Base-by-base conservation (phyloP, 495 filamentous ascomycete genomes). In the Xylaria telfairii region DNA sequence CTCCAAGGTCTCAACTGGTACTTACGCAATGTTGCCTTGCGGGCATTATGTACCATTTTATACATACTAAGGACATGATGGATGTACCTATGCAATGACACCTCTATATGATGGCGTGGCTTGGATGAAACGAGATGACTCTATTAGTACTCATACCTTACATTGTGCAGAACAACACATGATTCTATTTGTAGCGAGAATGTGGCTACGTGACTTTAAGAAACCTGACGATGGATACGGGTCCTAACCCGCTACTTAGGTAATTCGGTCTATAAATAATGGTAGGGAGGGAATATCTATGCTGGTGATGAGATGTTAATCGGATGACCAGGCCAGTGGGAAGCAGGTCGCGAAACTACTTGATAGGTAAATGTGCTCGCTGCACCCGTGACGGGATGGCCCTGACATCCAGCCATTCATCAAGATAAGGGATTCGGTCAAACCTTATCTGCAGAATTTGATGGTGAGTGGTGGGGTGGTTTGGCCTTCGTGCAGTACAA, bases 41-140 rank as follows among this genome's bases (percentile, higher is more conserved):
- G 28, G 51, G n/a, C n/a, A 68, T 59, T 26, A 56, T 44, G 32
- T 56, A 56, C 34, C n/a, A n/a, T n/a, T n/a, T n/a, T n/a, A n/a
- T n/a, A n/a, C n/a, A n/a, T n/a, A n/a, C n/a, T n/a, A n/a, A n/a
- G n/a, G n/a, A n/a, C n/a, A n/a, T n/a, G n/a, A n/a, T n/a, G n/a
- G n/a, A n/a, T n/a, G n/a, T n/a, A n/a, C n/a, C n/a, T 56, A 28
- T 54, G 39, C 1, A 51, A 54, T 37, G 34, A 32, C 19, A 57
- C 17, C 28, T 57, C n/a, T 44, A 34, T 41, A 60, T 46, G 54
- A 59, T 21, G 39, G 51, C 24, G 32, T 39, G 34, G 32, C 17
- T 21, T 39, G n/a, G 44, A 53, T 6, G 10, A 65, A 12, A 39
- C 34, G 21, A 41, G 54, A 66, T 15, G 13, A 53, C 2, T 53